These are phyloP conservation scores for Gloeostereum incarnatum DNA, from an alignment of 768 basidiomycete genomes.

Conservation along the genomic window DNA sequence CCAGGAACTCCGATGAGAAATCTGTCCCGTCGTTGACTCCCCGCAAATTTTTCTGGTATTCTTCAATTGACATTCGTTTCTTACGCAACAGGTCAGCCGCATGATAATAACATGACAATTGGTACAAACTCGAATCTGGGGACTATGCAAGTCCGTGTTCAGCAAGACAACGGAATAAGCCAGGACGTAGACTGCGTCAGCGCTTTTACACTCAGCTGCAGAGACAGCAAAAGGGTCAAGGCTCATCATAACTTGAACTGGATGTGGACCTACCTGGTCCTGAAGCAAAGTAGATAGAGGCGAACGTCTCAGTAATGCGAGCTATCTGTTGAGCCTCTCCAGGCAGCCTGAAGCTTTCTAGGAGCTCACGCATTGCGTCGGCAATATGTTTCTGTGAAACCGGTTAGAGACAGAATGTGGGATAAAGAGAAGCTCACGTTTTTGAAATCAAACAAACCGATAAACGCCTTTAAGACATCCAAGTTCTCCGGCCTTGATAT, in stretches of 20 bases:
- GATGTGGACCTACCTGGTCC: conserved; percentile 65
- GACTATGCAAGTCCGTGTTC: conserved; percentile 95
- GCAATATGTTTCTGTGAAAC: conserved; percentile 77
- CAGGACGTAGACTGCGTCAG: conserved; percentile 91
- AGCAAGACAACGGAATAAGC: conserved; percentile 97
- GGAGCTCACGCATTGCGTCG: conserved; percentile 90
- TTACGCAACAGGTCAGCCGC: conserved; percentile 19
- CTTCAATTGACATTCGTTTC: conserved; percentile 97
- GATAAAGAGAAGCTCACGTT: conserved; percentile 41
- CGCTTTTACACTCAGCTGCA: conserved; percentile 77
- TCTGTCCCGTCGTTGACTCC: conserved; percentile 84
- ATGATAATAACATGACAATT: conserved; percentile 2
- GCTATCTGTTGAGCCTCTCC: conserved; percentile 93
- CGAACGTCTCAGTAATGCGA: conserved; percentile 92
- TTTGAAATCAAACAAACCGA: conserved; percentile 84
- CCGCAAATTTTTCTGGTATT: conserved; percentile 85
- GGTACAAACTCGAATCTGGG: conserved; percentile 79
- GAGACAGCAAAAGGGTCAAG: conserved; percentile 5
- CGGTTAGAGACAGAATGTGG: background rate
- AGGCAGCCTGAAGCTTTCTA: conserved; percentile 90
- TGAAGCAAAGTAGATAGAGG: conserved; percentile 81
- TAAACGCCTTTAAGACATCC: conserved; percentile 79
- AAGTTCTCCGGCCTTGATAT: conserved; percentile 83
- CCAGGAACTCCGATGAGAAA: conserved; percentile 82
- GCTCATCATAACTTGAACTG: background rate